These are phyloP conservation scores for Entomortierella chlamydospora DNA, from an alignment of 192 early-diverging fungal genomes.

Conservation along the genomic window DNA sequence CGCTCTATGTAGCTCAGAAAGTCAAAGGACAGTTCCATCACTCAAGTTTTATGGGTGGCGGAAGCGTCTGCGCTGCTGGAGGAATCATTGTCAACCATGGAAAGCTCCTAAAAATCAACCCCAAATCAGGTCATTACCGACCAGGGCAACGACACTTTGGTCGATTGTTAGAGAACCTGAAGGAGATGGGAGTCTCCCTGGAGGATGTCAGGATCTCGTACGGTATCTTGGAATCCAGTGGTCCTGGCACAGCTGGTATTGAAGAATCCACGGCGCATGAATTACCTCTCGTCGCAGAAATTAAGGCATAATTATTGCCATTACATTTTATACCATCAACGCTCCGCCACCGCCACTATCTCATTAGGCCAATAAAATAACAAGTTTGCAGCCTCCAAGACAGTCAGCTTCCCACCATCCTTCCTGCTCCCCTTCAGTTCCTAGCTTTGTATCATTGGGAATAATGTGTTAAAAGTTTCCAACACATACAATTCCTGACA, in stretches of 20 bases:
- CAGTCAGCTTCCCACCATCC: too few species aligned
- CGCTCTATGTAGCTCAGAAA: conserved; percentile 54
- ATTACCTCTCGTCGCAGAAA: too few species aligned
- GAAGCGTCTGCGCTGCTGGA: conserved; percentile 55
- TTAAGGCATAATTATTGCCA: too few species aligned
- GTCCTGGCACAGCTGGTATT: background rate
- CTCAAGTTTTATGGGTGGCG: conserved; percentile 56
- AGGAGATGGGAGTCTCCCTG: conserved; percentile 32
- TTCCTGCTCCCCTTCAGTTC: too few species aligned
- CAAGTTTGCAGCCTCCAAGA: too few species aligned
- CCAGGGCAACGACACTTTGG: conserved; percentile 56
- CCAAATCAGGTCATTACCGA: conserved; percentile 59
- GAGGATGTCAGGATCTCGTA: conserved; percentile 34
- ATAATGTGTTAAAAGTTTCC: too few species aligned
- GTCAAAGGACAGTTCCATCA: conserved; percentile 60
- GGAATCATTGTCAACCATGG: conserved; percentile 49
- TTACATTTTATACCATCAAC: too few species aligned
- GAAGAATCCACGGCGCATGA: too few species aligned
- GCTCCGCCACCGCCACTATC: too few species aligned
- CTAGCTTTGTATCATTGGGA: too few species aligned
- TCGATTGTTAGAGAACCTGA: conserved; percentile 20
- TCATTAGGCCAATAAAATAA: too few species aligned
- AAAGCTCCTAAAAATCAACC: conserved; percentile 54
- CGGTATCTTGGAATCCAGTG: conserved; percentile 28
- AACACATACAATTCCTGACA: too few species aligned